Base-by-base conservation (phyloP, 1,284 basidiomycete species). In the Peniophora sp. region DNA sequence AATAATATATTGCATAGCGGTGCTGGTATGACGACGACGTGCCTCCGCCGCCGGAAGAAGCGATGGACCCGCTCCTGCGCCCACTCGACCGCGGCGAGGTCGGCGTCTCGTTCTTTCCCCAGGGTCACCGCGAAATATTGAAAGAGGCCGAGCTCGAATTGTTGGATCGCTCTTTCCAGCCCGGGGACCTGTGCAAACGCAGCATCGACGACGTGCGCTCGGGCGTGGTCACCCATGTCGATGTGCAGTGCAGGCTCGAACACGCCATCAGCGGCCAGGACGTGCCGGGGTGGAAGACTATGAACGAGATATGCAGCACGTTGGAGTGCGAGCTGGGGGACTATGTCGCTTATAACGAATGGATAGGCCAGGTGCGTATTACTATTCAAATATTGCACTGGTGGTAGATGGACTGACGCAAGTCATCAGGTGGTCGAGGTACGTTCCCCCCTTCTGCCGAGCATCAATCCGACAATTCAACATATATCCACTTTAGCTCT, bases 11-110 rank as follows among this genome's bases (percentile, higher is more conserved):
- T 36, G 20, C 20, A 41, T 48, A 89, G 87, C 78, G 85, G 63
- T 88, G 85, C 60, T 91, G 88, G 88, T 84, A 88, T 58, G 88
- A 91, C 64, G 77, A 79, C 11, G 86, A 90, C 58, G 85, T 88
- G 54, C 59, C 78, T 22, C 74, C 75, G 24, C 70, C 71, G 0
- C 63, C 69, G 12, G 65, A 67, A 24, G 67, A 75, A 27, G 64
- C 72, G 50, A 58, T 66, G 42, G 87, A 91, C 63, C 85, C 87
- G 12, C 73, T 92, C 48, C 81, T 89, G 71, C 75, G 88, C 39
- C 79, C 82, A n/a, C 75, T 95, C 17, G 67, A 73, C 50, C 81
- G 79, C 50, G 88, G 88, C 47, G 90, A 95, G 73, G 85, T 94
- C 37, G 89, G 88, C 44, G 82, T 94, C 35, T 83, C 85, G 36